Evolutionary conservation across 2,329 filamentous ascomycete genomes (phyloP).

Genomic region (Coniochaeta sp.): DNA sequence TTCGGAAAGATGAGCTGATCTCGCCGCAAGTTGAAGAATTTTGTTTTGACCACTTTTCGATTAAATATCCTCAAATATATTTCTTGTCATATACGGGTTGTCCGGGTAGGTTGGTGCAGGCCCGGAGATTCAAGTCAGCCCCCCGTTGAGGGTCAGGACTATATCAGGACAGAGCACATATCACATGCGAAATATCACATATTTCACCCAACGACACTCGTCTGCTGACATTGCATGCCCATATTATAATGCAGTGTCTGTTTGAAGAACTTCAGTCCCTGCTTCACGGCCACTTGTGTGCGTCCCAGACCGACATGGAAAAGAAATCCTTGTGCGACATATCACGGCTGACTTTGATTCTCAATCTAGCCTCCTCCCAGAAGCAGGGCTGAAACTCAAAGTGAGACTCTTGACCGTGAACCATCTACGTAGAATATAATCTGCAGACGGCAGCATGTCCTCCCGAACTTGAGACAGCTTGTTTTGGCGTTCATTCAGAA

Average conservation of each 20-base stretch:
- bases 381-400: neutral
- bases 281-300: neutral
- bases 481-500: neutral
- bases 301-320: neutral
- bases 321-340: neutral
- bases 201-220: neutral
- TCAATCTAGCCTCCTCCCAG: neutral
- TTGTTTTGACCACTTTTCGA: slow-evolving; percentile 7
- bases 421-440: neutral
- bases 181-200: neutral
- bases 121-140: neutral
- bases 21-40: slow-evolving; percentile 24
- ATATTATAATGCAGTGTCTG: neutral
- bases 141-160: neutral
- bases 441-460: neutral
- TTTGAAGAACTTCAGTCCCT: neutral
- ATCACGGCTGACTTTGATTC: neutral
- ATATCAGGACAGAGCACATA: neutral
- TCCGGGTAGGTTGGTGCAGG: neutral
- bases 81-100: neutral
- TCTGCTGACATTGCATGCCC: neutral
- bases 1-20: slow-evolving; percentile 36
- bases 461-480: neutral
- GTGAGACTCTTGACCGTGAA: neutral
- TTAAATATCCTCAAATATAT: neutral